Conservation (phyloP, 176 grass and related monocot species). For the Juncus effusus region DNA sequence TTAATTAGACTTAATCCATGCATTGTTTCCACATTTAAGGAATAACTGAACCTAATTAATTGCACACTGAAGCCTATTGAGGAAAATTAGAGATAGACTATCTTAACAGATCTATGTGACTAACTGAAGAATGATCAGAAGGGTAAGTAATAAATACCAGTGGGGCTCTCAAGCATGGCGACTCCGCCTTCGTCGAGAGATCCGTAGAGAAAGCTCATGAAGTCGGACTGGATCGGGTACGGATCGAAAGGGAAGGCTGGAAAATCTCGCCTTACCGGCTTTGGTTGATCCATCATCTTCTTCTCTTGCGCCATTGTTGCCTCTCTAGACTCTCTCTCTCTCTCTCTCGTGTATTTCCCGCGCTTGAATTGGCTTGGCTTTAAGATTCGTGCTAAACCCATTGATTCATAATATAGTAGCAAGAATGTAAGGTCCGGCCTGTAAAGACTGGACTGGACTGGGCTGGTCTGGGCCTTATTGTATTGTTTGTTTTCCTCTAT, state of each 20-base stretch:
- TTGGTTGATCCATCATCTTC: slow-evolving; percentile 4
- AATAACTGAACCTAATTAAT: neutral
- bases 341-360: slow-evolving; percentile 20
- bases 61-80: neutral
- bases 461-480: neutral
- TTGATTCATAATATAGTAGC: neutral
- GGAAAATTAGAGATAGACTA: neutral
- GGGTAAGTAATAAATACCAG: slow-evolving; percentile 34
- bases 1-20: too few species aligned
- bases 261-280: slow-evolving; percentile 46
- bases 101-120: neutral
- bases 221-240: slow-evolving; percentile 79
- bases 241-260: slow-evolving; percentile 80
- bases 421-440: neutral
- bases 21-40: neutral
- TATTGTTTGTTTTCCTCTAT: neutral
- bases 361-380: slow-evolving; percentile 12
- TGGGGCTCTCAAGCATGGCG: slow-evolving; percentile 90
- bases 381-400: slow-evolving; percentile 8
- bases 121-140: neutral
- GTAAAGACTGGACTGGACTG: neutral
- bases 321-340: slow-evolving; percentile 8
- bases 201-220: slow-evolving; percentile 83
- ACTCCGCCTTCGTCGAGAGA: slow-evolving; percentile 55
- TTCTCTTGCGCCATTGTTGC: slow-evolving; percentile 10